phyloP scores from a whole-genome alignment of 176 grass and related monocot species.

The Saccharum spontaneum region DNA sequence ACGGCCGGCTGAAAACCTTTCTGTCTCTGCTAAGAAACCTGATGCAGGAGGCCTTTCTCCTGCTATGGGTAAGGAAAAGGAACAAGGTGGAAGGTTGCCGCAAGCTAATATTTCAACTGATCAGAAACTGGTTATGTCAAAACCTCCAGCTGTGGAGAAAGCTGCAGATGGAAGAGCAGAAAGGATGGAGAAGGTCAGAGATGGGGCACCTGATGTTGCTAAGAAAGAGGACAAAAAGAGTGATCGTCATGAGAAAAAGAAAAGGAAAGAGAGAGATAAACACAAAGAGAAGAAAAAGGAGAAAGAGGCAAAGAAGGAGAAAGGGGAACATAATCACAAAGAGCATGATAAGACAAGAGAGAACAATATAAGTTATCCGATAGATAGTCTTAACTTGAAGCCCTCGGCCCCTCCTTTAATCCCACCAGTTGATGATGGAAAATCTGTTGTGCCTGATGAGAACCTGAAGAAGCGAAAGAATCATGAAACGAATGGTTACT shows the following conservation, averaged over 20 bases:
- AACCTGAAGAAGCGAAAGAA: constrained; percentile 74
- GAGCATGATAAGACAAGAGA: constrained; percentile 53
- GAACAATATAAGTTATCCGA: constrained; percentile 45
- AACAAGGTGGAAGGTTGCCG: constrained; percentile 27
- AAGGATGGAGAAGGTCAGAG: constrained; percentile 60
- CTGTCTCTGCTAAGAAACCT: constrained; percentile 42
- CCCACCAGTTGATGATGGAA: constrained; percentile 35
- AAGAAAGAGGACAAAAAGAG: constrained; percentile 56
- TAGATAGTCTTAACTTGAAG: constrained; percentile 49
- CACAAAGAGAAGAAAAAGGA: constrained; percentile 72
- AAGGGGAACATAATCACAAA: constrained; percentile 51
- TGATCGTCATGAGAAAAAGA: constrained; percentile 61
- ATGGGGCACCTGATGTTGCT: constrained; percentile 30
- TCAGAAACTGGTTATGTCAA: constrained; percentile 42
- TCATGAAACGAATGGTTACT: constrained; percentile 65
- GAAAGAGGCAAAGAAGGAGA: constrained; percentile 66
- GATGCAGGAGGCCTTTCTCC: constrained; percentile 22
- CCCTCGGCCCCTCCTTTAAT: constrained; percentile 37
- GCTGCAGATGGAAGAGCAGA: constrained; percentile 53
- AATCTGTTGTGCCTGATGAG: constrained; percentile 41
- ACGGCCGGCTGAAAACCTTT: constrained; percentile 33
- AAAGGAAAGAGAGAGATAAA: constrained; percentile 66
- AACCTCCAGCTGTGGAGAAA: constrained; percentile 48
- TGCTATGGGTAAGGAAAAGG: constrained; percentile 55
- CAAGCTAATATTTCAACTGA: constrained; percentile 40